A percentile compares a stretch with the other conserved stretches of the same genome.
phyloP scores from a whole-genome alignment of 495 filamentous ascomycete genomes.

The Tuber aestivum region DNA sequence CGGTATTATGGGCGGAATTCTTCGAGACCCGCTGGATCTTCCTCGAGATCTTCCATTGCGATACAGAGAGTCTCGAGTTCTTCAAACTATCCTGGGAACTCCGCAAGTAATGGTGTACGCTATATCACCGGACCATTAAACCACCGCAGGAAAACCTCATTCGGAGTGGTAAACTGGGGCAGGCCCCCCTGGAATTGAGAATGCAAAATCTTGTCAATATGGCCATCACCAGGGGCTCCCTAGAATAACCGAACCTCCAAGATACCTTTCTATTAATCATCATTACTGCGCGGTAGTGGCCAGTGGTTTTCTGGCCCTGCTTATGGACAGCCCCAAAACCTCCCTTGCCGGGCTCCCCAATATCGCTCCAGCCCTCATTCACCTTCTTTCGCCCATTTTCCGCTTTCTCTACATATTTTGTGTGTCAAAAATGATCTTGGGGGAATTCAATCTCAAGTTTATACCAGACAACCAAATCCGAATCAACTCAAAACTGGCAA shows the following conservation, averaged over 20 bases:
- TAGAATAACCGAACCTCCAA: neutral
- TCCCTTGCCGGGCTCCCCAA: neutral
- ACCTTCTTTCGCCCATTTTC: neutral
- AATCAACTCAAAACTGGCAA: too few relatives aligned
- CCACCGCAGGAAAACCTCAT: too few relatives aligned
- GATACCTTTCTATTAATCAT: neutral
- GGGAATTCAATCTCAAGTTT: neutral
- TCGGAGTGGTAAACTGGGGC: too few relatives aligned
- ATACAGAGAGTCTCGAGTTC: neutral
- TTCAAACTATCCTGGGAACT: neutral
- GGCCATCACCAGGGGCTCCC: neutral
- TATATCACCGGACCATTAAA: neutral
- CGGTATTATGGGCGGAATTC: too few relatives aligned
- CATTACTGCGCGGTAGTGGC: neutral
- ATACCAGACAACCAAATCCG: neutral
- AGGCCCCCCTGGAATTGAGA: neutral
- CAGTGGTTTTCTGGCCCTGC: neutral
- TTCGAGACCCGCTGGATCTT: neutral
- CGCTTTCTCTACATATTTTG: neutral
- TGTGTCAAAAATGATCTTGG: neutral
- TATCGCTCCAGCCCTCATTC: neutral
- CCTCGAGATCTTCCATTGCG: neutral
- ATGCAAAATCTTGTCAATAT: neutral
- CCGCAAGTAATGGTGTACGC: neutral
- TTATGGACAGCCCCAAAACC: neutral